Conservation (phyloP, 2,329 filamentous ascomycete genomes). For the Thyridium curvatum region DNA sequence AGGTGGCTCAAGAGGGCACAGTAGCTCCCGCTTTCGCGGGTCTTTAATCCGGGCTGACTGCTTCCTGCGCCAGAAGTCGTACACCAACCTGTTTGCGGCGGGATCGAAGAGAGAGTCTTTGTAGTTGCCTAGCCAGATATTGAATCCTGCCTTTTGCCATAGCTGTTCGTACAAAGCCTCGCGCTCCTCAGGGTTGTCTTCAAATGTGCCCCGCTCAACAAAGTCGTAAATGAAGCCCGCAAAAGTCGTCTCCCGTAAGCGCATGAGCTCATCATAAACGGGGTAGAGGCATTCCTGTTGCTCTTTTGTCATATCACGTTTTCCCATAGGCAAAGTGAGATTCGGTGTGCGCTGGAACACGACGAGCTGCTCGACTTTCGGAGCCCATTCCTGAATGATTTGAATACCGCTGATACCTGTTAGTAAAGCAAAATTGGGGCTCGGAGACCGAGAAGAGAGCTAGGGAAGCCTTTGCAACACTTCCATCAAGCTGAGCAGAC, state of each 20-base stretch:
- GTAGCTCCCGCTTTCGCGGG: background rate
- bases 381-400: no score
- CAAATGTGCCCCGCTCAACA: no score
- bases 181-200: slow-evolving; percentile 31
- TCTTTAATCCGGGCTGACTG: no score
- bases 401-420: no score
- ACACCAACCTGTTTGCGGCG: no score
- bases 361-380: slow-evolving; percentile 22
- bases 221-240: slow-evolving; percentile 33
- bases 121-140: slow-evolving; percentile 5
- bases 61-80: no score
- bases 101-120: no score
- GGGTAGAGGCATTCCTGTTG: slow-evolving; percentile 35
- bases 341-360: slow-evolving; percentile 55
- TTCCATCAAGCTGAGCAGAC: no score
- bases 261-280: no score
- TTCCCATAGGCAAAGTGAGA: slow-evolving; percentile 50
- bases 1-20: slow-evolving; percentile 38
- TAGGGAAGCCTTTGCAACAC: slow-evolving; percentile 18
- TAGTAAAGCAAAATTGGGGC: no score
- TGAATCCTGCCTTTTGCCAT: slow-evolving; percentile 20
- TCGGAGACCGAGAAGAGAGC: slow-evolving; percentile 50
- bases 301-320: slow-evolving; percentile 33
- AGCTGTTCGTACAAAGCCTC: slow-evolving; percentile 36
- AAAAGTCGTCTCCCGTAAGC: slow-evolving; percentile 37